Base-by-base conservation (phyloP, 164 flowering plant species). In the Akebia trifoliata region DNA sequence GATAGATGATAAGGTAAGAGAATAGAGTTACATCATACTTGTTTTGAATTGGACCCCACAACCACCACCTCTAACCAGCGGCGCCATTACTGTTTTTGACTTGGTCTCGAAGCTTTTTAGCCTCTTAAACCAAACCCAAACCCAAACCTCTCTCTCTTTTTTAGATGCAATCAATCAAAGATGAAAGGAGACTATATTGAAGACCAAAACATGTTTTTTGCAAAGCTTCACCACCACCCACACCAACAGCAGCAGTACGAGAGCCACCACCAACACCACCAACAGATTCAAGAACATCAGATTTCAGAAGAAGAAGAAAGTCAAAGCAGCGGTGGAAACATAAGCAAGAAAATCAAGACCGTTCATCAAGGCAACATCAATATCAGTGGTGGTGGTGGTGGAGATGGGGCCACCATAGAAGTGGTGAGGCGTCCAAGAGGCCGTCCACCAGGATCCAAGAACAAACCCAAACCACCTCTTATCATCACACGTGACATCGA, bases 371-470 rank as follows among this genome's bases (percentile, higher is more conserved):
- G n/a, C n/a, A n/a, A n/a, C n/a, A n/a, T 4, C 15, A 29, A 3
- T 24, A 31, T 5, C 37, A 29, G 10, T 20, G 4, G 50, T 22
- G 21, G 44, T 8, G 46, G 45, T 2, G 36, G 39, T 1, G 72
- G 57, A 29, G 84, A 84, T 37, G 86, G 83, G 0, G 80, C 81
- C 18, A 52, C 80, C 52, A 78, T 82, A 3, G 87, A 82, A 50
- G 75, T 79, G 2, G 75, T 63, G 9, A 66, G 82, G 14, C 68
- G 85, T 5, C 81, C 85, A 2, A 51, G 91, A 25, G 91, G 91
- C 26, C 70, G 91, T 5, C 91, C 91, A 0, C 91, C 87, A 14
- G 91, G 91, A 0, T 85, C 91, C 38, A 85, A 85, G 46, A 85
- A 82, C 71, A 85, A 73, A 55, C 83, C 87, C 6, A 85, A 79